Percentiles rank a stretch among this genome's conserved stretches.
phyloP scores from a whole-genome alignment of 2,329 filamentous ascomycete genomes.

The Fusarium subtropicale region DNA sequence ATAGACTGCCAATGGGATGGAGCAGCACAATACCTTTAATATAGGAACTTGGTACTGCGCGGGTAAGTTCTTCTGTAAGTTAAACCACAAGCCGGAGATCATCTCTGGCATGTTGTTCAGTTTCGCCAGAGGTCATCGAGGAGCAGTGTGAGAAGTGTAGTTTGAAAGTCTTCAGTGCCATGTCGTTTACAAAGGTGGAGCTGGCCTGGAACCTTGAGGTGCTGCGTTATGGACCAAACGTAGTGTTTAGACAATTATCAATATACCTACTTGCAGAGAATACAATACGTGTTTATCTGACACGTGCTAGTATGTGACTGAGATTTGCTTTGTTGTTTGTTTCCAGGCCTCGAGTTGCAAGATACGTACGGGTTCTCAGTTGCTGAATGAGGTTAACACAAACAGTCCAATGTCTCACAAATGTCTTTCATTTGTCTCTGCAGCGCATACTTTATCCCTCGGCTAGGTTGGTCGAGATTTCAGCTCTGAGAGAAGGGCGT shows the following conservation, averaged over 20 bases:
- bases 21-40: no score
- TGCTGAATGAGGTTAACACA: slow-evolving; percentile 11
- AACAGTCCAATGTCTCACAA: slow-evolving; percentile 9
- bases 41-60: no score
- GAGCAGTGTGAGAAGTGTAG: neutral
- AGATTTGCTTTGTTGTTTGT: neutral
- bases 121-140: neutral
- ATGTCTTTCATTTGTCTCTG: neutral
- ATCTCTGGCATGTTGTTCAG: neutral
- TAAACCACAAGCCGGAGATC: neutral
- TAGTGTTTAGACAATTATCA: neutral
- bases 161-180: neutral
- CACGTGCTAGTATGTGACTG: neutral
- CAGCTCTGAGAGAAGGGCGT: neutral
- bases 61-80: neutral
- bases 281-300: neutral
- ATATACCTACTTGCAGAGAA: neutral
- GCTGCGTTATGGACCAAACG: neutral
- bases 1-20: neutral
- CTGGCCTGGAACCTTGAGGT: slow-evolving; percentile 1
- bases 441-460: neutral
- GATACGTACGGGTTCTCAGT: neutral
- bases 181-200: neutral
- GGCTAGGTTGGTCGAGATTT: neutral
- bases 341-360: neutral